Conservation (phyloP, 805 yeast genomes). For the Wickerhamiella bombiphila region DNA sequence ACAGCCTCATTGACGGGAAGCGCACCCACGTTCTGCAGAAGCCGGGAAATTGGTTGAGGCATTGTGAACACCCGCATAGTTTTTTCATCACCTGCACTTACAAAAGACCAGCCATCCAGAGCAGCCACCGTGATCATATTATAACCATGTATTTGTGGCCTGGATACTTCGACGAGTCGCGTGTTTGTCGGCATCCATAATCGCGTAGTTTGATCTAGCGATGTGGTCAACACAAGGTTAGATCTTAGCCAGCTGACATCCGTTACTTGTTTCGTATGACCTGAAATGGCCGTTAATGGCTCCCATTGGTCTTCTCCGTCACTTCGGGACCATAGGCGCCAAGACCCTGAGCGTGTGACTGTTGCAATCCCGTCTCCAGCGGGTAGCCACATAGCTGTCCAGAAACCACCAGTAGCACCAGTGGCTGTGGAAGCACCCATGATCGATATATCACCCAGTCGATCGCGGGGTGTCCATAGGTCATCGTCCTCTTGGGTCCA, state of each 20-base stretch:
- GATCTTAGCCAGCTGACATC: constrained; percentile 55
- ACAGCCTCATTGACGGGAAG: too few relatives aligned
- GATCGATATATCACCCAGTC: constrained; percentile 84
- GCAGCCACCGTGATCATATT: constrained; percentile 77
- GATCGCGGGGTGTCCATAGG: constrained; percentile 66
- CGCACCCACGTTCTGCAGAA: constrained; percentile 30
- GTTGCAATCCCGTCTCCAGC: constrained; percentile 39
- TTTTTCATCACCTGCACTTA: constrained; percentile 95
- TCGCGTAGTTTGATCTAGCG: constrained; percentile 88
- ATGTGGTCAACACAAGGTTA: constrained; percentile 55
- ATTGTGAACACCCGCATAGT: constrained; percentile 76
- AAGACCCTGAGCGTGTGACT: constrained; percentile 84
- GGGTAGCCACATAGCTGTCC: constrained; percentile 56
- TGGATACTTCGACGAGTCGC: constrained; percentile 81
- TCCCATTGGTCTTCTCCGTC: constrained; percentile 21
- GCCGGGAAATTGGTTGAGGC: constrained; percentile 60
- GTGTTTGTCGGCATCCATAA: constrained; percentile 30
- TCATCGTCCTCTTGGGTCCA: constrained; percentile 55
- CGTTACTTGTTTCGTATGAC: constrained; percentile 59
- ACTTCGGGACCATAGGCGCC: constrained; percentile 50
- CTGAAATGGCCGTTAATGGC: constrained; percentile 43
- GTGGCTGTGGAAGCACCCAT: constrained; percentile 98
- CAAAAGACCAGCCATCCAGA: constrained; percentile 46
- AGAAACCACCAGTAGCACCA: constrained; percentile 73
- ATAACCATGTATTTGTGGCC: constrained; percentile 97